These are phyloP conservation scores for Mesembryanthemum crystallinum DNA, from an alignment of 148 eudicot species.

Conservation along the genomic window DNA sequence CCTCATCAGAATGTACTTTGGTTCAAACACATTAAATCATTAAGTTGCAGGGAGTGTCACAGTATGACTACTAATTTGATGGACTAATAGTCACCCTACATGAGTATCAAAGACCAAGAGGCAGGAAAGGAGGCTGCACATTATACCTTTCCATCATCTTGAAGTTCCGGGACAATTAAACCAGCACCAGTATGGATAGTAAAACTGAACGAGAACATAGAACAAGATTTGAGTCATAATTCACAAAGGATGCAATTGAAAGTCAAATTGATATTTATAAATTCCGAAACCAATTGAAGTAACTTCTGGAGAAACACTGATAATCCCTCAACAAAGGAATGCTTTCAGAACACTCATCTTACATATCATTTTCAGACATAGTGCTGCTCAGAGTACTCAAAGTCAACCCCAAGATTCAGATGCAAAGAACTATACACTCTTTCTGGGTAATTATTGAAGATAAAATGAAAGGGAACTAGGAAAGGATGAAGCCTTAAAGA, in stretches of 20 bases:
- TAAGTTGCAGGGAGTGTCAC: no score
- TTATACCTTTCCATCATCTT: slow-evolving; percentile 80
- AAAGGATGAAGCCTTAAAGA: no score
- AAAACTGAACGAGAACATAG: slow-evolving; percentile 51
- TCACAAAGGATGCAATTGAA: background rate
- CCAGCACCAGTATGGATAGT: slow-evolving; percentile 98
- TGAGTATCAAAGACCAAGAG: background rate
- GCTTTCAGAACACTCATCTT: background rate
- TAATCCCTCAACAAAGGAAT: background rate
- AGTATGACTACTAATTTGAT: no score
- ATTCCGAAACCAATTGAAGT: background rate
- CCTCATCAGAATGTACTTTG: no score
- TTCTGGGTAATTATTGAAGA: no score
- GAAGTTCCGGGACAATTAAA: slow-evolving; percentile 88
- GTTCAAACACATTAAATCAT: no score
- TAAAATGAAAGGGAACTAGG: no score
- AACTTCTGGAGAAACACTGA: background rate
- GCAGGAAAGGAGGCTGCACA: slow-evolving; percentile 2
- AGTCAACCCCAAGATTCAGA: background rate
- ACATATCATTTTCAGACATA: no score
- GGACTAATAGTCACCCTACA: background rate
- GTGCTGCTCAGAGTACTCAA: background rate
- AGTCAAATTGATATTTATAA: background rate
- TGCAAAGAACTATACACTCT: background rate
- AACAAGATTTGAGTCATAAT: slow-evolving; percentile 12